These are phyloP conservation scores for Metarhizium brunneum DNA, from an alignment of 2,329 filamentous ascomycete species.

Conservation along the genomic window DNA sequence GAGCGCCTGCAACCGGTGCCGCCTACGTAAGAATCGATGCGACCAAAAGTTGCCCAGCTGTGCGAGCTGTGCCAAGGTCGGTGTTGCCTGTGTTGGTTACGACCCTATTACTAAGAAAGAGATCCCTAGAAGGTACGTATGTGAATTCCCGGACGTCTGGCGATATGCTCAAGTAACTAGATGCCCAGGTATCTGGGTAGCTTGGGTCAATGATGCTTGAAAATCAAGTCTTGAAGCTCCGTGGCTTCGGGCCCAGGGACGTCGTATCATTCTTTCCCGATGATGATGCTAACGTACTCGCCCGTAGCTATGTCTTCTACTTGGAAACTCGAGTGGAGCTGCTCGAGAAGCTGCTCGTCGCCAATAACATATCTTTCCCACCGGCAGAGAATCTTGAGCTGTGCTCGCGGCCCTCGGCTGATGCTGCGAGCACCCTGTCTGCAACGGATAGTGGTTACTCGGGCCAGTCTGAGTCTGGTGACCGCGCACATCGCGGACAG, in stretches of 20 bases:
- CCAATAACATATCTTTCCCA: conserved; percentile 63
- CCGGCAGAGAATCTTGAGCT: conserved; percentile 61
- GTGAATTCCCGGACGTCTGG: not conserved
- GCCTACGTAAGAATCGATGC: conserved; percentile 87
- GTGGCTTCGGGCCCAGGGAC: not conserved
- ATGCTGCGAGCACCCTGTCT: conserved; percentile 22
- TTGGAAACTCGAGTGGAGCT: conserved; percentile 79
- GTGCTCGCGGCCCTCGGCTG: conserved; percentile 39
- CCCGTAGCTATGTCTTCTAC: conserved; percentile 77
- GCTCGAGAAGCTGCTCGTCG: conserved; percentile 65
- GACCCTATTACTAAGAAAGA: conserved; percentile 95
- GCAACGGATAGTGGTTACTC: conserved; percentile 24
- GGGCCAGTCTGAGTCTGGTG: conserved; percentile 21
- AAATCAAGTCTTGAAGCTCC: not conserved
- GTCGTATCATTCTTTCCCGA: not conserved
- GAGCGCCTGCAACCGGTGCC: conserved; percentile 88
- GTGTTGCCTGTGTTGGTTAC: conserved; percentile 85
- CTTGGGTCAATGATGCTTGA: not conserved
- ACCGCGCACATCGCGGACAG: conserved; percentile 16
- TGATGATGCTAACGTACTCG: not conserved
- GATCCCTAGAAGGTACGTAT: conserved; percentile 78
- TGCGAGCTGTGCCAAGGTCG: conserved; percentile 86
- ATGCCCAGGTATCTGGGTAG: no score
- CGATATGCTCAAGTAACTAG: no score
- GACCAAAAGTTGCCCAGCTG: conserved; percentile 90